Percentiles rank a stretch among this genome's conserved stretches.
phyloP scores from a whole-genome alignment of 768 basidiomycete species.

The Lentinula lateritia region DNA sequence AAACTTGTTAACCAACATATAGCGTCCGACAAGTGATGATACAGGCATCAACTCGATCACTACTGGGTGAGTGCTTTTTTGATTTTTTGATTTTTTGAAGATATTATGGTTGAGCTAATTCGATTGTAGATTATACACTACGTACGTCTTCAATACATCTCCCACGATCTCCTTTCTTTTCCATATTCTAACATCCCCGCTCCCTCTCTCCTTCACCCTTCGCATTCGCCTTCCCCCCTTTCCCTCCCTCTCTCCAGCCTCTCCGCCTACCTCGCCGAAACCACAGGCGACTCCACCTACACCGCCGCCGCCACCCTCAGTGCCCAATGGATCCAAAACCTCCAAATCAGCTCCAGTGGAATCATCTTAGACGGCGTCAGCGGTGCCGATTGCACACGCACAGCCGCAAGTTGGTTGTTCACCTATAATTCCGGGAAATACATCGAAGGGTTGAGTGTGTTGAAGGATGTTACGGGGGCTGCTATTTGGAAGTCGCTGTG shows the following conservation, averaged over 20 bases:
- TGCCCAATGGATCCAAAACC: conserved; percentile 42
- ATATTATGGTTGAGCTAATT: background rate
- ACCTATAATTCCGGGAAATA: conserved; percentile 53
- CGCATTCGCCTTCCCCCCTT: no score
- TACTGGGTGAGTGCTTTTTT: conserved; percentile 36
- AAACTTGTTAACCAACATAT: background rate
- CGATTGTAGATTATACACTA: conserved; percentile 29
- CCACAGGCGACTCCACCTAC: conserved; percentile 39
- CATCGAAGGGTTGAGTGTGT: conserved; percentile 44
- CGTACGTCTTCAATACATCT: conserved; percentile 21
- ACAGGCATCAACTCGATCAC: conserved; percentile 43
- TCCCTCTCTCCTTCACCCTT: no score
- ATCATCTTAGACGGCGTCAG: conserved; percentile 44
- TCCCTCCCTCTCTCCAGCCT: conserved; percentile 22
- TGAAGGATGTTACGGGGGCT: conserved; percentile 37
- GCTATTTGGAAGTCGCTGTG: conserved; percentile 35
- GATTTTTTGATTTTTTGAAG: no score
- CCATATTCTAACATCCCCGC: no score
- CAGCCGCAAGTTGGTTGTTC: conserved; percentile 41
- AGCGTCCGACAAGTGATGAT: conserved; percentile 41
- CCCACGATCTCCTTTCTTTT: background rate
- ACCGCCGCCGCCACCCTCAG: conserved; percentile 38
- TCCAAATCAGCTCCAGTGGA: conserved; percentile 34
- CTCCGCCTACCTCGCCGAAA: conserved; percentile 44
- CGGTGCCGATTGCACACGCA: conserved; percentile 40